Percentiles rank a stretch among this genome's conserved stretches.
Evolutionary conservation across 352 stramenopile species (phyloP).

Genomic region (Blastocystis sp.): DNA sequence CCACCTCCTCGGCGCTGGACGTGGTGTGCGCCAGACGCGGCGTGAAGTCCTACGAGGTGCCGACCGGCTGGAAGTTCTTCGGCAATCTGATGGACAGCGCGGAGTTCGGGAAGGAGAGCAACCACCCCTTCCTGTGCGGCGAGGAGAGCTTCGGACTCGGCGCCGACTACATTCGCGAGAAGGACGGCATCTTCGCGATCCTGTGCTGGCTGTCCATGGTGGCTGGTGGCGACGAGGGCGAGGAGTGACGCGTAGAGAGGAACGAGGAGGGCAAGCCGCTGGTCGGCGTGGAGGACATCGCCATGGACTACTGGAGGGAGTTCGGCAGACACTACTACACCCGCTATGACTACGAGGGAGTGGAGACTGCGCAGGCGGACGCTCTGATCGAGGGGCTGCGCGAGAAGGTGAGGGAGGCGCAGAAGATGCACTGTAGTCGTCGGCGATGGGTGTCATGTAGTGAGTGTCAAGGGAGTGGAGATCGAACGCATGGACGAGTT

Average conservation of each 20-base stretch:
- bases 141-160: slow-evolving; percentile 94
- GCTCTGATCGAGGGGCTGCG: slow-evolving; percentile 79
- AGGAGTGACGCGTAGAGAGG: not conserved
- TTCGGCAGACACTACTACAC: slow-evolving; percentile 98
- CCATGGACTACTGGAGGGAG: slow-evolving; percentile 87
- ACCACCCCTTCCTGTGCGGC: slow-evolving; percentile 95
- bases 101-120: slow-evolving; percentile 88
- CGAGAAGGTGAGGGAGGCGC: slow-evolving; percentile 63
- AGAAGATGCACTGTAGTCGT: not conserved
- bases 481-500: slow-evolving; percentile 87
- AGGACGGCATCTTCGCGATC: slow-evolving; percentile 97
- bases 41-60: slow-evolving; percentile 91
- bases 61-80: slow-evolving; percentile 99
- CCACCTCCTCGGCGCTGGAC: slow-evolving; percentile 91
- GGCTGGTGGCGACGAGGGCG: slow-evolving; percentile 66
- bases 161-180: slow-evolving; percentile 97
- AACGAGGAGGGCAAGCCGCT: slow-evolving; percentile 70
- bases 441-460: not conserved
- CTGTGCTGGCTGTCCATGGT: slow-evolving; percentile 97
- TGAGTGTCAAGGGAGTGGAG: slow-evolving; percentile 43
- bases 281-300: slow-evolving; percentile 89
- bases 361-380: slow-evolving; percentile 76
- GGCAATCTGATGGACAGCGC: slow-evolving; percentile 96
- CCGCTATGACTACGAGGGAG: slow-evolving; percentile 97
- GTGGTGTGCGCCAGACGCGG: slow-evolving; percentile 87